Evolutionary conservation across 164 flowering plant species (phyloP), one percentile per base, ranked within the genome.

Genomic region (Tetracentron sinense): DNA sequence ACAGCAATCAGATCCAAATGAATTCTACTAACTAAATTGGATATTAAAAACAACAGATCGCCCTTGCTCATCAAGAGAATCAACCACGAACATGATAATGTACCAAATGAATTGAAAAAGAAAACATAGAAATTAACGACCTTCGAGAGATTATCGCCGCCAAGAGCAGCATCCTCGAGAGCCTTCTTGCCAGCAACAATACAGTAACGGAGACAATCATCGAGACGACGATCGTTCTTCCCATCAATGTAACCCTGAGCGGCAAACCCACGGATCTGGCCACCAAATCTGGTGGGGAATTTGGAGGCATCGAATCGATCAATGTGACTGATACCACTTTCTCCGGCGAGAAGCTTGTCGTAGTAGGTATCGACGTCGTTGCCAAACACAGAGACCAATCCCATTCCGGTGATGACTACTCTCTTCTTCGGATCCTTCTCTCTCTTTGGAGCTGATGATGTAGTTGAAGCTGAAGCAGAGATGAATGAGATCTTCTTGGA

Each of bases 161-260:
- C 87, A 28, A 92, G 89, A 58, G 74, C 87, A 20, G 98, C 96
- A 61, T 72, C 69, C 48, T 86, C 95, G 1, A 92, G 83, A 0
- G 92, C 96, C 71, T 86, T 89, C 79, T 89, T 89, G 1, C 96
- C 98, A 6, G 92, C 87, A 42, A 92, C 98, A 72, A 92, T 72
- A 75, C 87, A 81, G 68, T 92, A 92, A 28, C 96, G 72, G 49
- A 89, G 67, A 61, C 87, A 88, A 76, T 92, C 95, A 52, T 89
- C 98, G 33, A 92, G 83, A 15, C 96, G 70, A 19, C 96, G 69
- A 55, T 92, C 98, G 56, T 88, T 89, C 81, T 92, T 92, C 4
- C 88, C 92, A 62, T 92, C 98, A 60, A 92, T 89, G 60, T 85
- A 89, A 0, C 96, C 98, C 7, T 82, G 74, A 2, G 92, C 60